Base-by-base conservation (phyloP, 306 rosid genomes). In the Gynostemma pentaphyllum region DNA sequence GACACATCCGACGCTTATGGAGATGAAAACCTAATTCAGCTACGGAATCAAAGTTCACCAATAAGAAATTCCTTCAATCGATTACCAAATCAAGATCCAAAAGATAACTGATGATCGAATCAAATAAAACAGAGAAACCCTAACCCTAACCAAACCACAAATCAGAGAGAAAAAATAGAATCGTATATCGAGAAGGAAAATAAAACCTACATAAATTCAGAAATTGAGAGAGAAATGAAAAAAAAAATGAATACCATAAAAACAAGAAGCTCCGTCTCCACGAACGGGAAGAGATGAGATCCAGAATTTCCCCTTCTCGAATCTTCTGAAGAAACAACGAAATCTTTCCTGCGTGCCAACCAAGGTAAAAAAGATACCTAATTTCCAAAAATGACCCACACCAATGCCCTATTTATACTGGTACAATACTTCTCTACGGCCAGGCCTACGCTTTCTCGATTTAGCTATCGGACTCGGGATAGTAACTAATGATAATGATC, bases 241-340 rank as follows among this genome's bases (percentile, higher is more conserved):
- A 54, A 55, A 57, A 32, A 54, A 64, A 24, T 41, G 27, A 47
- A 23, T 16, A 88, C 95, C 95, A 81, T 85, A 81, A 71, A 78
- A 77, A 79, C 75, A 81, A 76, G 81, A 73, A 85, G 95, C 87
- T 85, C 96, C 99, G 96, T 80, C 94, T 74, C 89, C 77, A 72
- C 73, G 97, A 95, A 87, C 95, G 92, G 94, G 83, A 81, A 66
- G 78, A 72, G 85, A 82, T 75, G 80, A 88, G 89, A 84, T 88
- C 97, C 97, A 88, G 94, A 92, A 89, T 71, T 71, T 67, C 86
- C 47, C 60, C 68, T 11, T n/a, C 36, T 14, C 37, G 39, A 61
- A 61, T 60, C 48, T 57, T 60, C 65, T 37, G 23, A 60, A 60
- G 6, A 22, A 60, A 22, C 66, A n/a, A 26, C 21, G 66, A 61